These are phyloP conservation scores for Cyberlindnera amylophila DNA, from an alignment of 805 yeast species.

Conservation along the genomic window DNA sequence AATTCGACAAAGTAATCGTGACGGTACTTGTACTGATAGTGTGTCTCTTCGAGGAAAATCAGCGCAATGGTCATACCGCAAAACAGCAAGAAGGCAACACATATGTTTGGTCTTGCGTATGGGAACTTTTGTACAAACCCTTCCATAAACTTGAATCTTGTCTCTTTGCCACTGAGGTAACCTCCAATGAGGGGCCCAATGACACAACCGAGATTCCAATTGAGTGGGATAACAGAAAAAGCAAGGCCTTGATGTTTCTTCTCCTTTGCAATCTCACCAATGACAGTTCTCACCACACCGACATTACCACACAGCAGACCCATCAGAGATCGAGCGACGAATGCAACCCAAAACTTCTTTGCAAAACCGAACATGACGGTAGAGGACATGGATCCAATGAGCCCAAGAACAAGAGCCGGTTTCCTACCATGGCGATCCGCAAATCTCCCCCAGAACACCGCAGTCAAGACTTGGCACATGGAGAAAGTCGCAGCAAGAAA, in stretches of 20 bases:
- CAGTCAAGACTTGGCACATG: slow-evolving; percentile 13
- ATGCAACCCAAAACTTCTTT: slow-evolving; percentile 6
- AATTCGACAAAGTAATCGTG: slow-evolving; percentile 9
- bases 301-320: slow-evolving; percentile 17
- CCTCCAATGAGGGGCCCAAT: slow-evolving; percentile 18
- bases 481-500: slow-evolving; percentile 14
- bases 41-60: slow-evolving; percentile 16
- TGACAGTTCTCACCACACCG: slow-evolving; percentile 14
- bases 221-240: slow-evolving; percentile 14
- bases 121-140: slow-evolving; percentile 10
- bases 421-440: slow-evolving; percentile 15
- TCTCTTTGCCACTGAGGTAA: slow-evolving; percentile 12
- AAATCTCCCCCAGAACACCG: slow-evolving; percentile 12
- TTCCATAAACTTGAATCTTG: slow-evolving; percentile 3
- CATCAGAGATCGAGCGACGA: slow-evolving; percentile 8
- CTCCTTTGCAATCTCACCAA: slow-evolving; percentile 15
- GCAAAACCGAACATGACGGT: slow-evolving; percentile 11
- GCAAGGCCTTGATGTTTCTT: slow-evolving; percentile 15
- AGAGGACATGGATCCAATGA: slow-evolving; percentile 10
- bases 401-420: slow-evolving; percentile 13
- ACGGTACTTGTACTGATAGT: slow-evolving; percentile 9
- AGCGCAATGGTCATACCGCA: slow-evolving; percentile 2
- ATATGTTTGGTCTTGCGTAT: slow-evolving; percentile 14
- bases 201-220: slow-evolving; percentile 11
- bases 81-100: slow-evolving; percentile 6